A percentile compares a stretch with the other conserved stretches of the same genome.
Conservation (phyloP, 345 rosid genomes). For the Odontarrhena argentea region DNA sequence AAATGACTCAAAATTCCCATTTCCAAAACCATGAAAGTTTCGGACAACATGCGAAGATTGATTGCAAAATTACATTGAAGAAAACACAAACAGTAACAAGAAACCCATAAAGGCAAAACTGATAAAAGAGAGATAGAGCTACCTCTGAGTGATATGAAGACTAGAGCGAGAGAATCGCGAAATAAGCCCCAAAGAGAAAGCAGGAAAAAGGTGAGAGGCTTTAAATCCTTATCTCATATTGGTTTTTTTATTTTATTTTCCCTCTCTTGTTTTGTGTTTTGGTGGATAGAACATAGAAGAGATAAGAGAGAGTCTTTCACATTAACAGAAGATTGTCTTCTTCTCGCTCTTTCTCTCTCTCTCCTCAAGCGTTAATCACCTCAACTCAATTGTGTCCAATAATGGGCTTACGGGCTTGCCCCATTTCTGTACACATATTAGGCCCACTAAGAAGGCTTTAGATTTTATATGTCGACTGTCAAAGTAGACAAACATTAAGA, state of each 20-base stretch:
- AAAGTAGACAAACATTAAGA: no score
- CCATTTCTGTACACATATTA: no score
- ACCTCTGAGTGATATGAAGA: conserved; percentile 19
- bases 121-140: conserved; percentile 32
- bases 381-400: neutral
- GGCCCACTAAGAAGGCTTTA: no score
- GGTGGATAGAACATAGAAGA: conserved; percentile 14
- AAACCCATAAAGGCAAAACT: conserved; percentile 12
- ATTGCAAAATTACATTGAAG: neutral
- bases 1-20: neutral
- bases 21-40: neutral
- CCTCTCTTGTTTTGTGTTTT: conserved; percentile 21
- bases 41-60: neutral
- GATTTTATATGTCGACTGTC: no score
- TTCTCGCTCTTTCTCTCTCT: neutral
- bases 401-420: no score
- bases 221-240: conserved; percentile 41
- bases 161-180: neutral
- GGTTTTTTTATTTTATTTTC: neutral
- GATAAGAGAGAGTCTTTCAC: conserved; percentile 17
- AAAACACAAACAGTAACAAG: neutral
- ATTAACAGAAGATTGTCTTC: conserved; percentile 16
- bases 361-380: neutral
- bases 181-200: conserved; percentile 10
- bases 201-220: conserved; percentile 27